Evolutionary conservation across 2,329 filamentous ascomycete species (phyloP).

Genomic region (Tolypocladium ovalisporum): DNA sequence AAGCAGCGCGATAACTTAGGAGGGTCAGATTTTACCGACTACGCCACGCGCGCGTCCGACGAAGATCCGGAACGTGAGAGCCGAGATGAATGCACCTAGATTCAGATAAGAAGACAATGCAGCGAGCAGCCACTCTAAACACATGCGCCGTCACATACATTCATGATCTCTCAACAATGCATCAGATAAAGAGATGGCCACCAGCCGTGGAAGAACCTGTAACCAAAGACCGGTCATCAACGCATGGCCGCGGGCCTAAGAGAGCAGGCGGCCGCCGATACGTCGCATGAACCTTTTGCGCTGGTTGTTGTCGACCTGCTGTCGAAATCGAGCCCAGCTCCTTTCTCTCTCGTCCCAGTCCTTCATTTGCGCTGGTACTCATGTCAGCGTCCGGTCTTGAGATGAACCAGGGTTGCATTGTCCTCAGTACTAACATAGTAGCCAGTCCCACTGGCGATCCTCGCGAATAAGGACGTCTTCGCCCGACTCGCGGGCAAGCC

Average conservation of each 20-base stretch:
- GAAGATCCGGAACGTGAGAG: not conserved
- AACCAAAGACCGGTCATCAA: not conserved
- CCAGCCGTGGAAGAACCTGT: not conserved
- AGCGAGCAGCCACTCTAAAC: constrained; percentile 1
- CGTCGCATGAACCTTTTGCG: constrained; percentile 29
- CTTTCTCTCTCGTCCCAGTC: constrained; percentile 39
- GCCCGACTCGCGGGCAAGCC: constrained; percentile 43
- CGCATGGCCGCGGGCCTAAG: not conserved
- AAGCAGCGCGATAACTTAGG: not conserved
- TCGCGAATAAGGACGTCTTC: constrained; percentile 45
- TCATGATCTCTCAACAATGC: constrained; percentile 1
- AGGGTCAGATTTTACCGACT: not conserved
- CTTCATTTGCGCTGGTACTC: constrained; percentile 35
- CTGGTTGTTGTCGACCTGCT: constrained; percentile 21
- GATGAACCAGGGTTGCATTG: not conserved
- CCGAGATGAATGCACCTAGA: not conserved
- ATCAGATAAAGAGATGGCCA: not conserved
- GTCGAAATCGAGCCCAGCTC: constrained; percentile 32
- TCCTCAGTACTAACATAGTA: constrained; percentile 35
- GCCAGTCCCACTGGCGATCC: constrained; percentile 50
- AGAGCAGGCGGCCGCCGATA: constrained; percentile 21
- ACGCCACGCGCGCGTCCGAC: not conserved
- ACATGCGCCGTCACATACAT: constrained; percentile 5
- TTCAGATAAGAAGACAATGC: not conserved
- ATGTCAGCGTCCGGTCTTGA: not conserved